phyloP scores from a whole-genome alignment of 805 yeast genomes.

The Grigorovia transvaalensis region DNA sequence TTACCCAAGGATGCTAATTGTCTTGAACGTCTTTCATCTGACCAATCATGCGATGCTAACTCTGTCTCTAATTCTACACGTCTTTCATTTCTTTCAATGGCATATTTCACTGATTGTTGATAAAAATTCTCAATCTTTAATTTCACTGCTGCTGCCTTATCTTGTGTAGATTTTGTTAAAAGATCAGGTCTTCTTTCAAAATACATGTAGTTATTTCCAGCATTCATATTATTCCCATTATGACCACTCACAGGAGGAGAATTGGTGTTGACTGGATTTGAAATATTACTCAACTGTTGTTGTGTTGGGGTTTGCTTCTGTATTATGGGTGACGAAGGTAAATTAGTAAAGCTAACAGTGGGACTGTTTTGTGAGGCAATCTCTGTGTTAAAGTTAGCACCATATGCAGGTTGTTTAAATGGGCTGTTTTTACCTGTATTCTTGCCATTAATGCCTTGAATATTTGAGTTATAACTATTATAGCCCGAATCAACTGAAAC shows the following conservation, averaged over 20 bases:
- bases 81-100: constrained; percentile 92
- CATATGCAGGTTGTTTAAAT: constrained; percentile 18
- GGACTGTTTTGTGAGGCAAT: constrained; percentile 16
- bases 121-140: constrained; percentile 75
- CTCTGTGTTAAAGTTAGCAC: constrained; percentile 5
- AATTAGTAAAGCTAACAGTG: constrained; percentile 13
- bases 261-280: neutral
- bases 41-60: constrained; percentile 54
- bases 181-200: constrained; percentile 78
- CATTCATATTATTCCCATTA: neutral
- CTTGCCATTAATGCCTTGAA: constrained; percentile 1
- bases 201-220: constrained; percentile 42
- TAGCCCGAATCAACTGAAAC: neutral
- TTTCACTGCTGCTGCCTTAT: constrained; percentile 75
- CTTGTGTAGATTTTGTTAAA: constrained; percentile 65
- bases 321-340: constrained; percentile 15
- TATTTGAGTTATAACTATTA: neutral
- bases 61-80: constrained; percentile 74
- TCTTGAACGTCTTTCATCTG: constrained; percentile 78
- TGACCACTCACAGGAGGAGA: neutral
- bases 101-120: constrained; percentile 77
- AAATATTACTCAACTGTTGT: neutral
- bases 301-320: constrained; percentile 11
- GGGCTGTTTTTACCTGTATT: constrained; percentile 19
- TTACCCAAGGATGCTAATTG: constrained; percentile 75